Evolutionary conservation across 1,139 yeast species (phyloP), one percentile per base, ranked within the genome.

Genomic region (Blastobotrys illinoisensis): DNA sequence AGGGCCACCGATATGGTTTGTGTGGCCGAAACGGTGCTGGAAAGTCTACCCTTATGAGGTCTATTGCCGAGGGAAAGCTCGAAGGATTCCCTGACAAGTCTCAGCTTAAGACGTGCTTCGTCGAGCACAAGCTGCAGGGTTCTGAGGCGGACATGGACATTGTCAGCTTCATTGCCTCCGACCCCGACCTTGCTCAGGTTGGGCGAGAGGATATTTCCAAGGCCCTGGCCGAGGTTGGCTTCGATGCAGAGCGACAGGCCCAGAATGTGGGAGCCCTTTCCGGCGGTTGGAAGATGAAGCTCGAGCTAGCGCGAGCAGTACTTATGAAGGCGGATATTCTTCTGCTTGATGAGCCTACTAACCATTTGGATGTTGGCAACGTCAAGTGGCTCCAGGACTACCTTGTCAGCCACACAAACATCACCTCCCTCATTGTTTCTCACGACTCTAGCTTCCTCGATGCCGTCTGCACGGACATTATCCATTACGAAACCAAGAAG

Each of bases 21-120:
- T 90, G 97, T 78, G 99, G 99, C 67, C 83, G 98, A 74, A 93
- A 93, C 71, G 99, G 99, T 80, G 97, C 97, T 57, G 99, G 99
- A 77, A 93, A 93, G 73, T 89, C 97, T 16, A 93, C 99, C 18
- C 78, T 93, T 67, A 91, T 93, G 98, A 82, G 99, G 73, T 88
- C 99, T 44, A 93, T 93, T 67, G 89, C 97, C 55, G 89, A 89
- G 69, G 99, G 98, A 56, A 97, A 93, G 76, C 81, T 93, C 62
- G 99, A 93, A 74, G 99, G 99, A 5, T 93, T 93, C 83, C 99
- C 99, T 45, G 85, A 89, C 62, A 85, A 90, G 65, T 84, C 88
- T 56, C 86, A 87, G 67, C 77, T 93, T 63, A 85, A 86, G 71
- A 93, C 98, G 40, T 91, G 98, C 76, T 93, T 93, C 67, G 99